Base-by-base conservation (phyloP, 352 stramenopile species). In the Blastocystis sp. region DNA sequence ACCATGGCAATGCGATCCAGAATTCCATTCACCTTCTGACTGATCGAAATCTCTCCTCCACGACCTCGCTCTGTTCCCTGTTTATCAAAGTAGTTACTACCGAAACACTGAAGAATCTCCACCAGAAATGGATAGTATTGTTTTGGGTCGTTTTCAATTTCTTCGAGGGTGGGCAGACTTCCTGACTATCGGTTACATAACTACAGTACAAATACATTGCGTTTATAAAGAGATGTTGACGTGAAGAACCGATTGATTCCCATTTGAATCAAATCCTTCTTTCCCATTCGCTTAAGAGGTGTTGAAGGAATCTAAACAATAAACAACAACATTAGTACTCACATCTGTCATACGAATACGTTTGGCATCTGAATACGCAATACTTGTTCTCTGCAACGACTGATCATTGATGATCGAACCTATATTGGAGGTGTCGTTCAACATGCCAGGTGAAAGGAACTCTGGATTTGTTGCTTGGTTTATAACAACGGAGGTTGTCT, bases 21-120 rank as follows among this genome's bases (percentile, higher is more conserved):
- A 19, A 80, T 52, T 4, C 67, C 67, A 32, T 21, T 80, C 43
- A 80, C 67, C 9, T 54, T 49, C 43, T 80, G 67, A 4, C 35
- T 35, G 6, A 58, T 21, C 11, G 67, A 63, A 1, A 80, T 80
- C 12, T 49, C 67, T 27, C 67, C 67, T 0, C 67, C 67, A n/a
- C 67, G 67, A 29, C 67, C 67, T 52, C 61, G 57, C 43, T 80
- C 67, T 1, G 67, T 80, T 59, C 67, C 67, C 24, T 80, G 67
- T 37, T 80, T 80, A 42, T 80, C 67, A 39, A 80, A 80, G 46
- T 80, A 80, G 43, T 80, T 80, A 37, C 67, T 63, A 14, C 67
- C 67, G 27, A 80, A 80, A 39, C 67, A 80, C 11, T 80, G 67
- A 0, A 80, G 67, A 61, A 80, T 80, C 51, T 80, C 67, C 24